Evolutionary conservation across 2,329 filamentous ascomycete genomes (phyloP), one percentile per base, ranked within the genome.

Genomic region (Xylariaceae sp.): DNA sequence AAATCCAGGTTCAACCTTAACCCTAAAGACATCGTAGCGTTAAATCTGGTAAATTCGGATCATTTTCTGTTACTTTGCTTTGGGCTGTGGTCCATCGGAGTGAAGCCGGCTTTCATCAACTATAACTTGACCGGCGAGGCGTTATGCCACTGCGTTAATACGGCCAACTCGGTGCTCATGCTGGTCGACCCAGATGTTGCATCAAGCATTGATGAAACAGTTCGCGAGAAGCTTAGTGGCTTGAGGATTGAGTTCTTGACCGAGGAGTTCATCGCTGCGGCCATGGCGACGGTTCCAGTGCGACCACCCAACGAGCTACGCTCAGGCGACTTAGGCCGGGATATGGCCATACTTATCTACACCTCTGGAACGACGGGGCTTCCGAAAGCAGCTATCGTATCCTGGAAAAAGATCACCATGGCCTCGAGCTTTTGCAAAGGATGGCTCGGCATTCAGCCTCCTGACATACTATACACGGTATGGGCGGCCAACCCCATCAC

Each of bases 321-420:
- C 55, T 70, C 72, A 45, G 77, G 81, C 15, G 69, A 77, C 52
- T 70, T 74, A 16, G 65, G 73, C 6, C 71, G 77, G 7, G 79
- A 83, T 54, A 83, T 89, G 74, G 86, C 82, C 1, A 77, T 87
- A 42, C 78, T 95, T 58, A 92, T 96, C 61, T 95, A 88, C 69
- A 95, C 90, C 0, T 90, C 86, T 29, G 90, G 90, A 16, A 95
- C 90, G 0, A 95, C 90, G 0, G 90, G 90, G 1, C 72, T 95
- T 58, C 89, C 90, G 9, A 95, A 95, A 66, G 82, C 87, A 0
- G 88, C 87, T 10, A 83, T 91, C 46, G 80, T 91, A 1, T 83
- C 83, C n/a, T 90, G 86, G 86, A 74, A 72, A 19, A 91, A 91
- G 67, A 71, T 80, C 50, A 77, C 77, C 49, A 66, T 78, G 1